phyloP scores from a whole-genome alignment of 768 basidiomycete genomes.

The Pleurotus pulmonarius region DNA sequence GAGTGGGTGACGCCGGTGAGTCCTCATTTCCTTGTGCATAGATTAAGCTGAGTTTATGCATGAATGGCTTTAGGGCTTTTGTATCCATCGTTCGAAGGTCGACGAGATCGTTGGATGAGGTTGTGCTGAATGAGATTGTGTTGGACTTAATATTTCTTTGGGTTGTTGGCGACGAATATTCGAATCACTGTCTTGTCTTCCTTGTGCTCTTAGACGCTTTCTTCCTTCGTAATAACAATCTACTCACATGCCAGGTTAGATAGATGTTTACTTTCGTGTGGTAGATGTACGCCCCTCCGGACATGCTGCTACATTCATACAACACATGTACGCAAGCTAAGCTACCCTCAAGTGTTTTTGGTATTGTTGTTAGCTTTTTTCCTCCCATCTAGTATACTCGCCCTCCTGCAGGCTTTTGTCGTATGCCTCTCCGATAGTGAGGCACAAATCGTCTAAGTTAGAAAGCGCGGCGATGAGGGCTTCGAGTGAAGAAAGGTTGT shows the following conservation, averaged over 20 bases:
- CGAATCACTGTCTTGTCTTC: too few relatives aligned
- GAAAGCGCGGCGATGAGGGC: constrained; percentile 74
- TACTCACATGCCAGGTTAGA: too few relatives aligned
- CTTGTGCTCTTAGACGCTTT: too few relatives aligned
- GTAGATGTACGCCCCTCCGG: background rate
- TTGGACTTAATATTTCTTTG: background rate
- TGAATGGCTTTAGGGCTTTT: constrained; percentile 46
- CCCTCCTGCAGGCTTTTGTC: constrained; percentile 49
- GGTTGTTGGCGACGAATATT: background rate
- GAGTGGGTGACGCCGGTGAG: constrained; percentile 90
- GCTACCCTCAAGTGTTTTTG: too few relatives aligned
- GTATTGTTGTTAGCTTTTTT: constrained; percentile 44
- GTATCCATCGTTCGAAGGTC: constrained; percentile 65
- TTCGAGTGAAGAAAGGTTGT: constrained; percentile 80
- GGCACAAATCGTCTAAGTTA: constrained; percentile 76
- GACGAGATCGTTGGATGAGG: constrained; percentile 45
- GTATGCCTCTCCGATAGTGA: constrained; percentile 68
- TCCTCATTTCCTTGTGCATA: constrained; percentile 8
- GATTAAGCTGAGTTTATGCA: background rate
- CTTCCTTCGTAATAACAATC: too few relatives aligned
- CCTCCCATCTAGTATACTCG: constrained; percentile 64
- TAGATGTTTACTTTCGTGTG: too few relatives aligned
- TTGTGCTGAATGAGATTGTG: background rate
- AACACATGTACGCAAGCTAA: background rate
- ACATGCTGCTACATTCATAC: background rate